A percentile compares a stretch with the other conserved stretches of the same genome.
Evolutionary conservation across 2,329 filamentous ascomycete species (phyloP).

Genomic region (Teratosphaeria gauchensis): DNA sequence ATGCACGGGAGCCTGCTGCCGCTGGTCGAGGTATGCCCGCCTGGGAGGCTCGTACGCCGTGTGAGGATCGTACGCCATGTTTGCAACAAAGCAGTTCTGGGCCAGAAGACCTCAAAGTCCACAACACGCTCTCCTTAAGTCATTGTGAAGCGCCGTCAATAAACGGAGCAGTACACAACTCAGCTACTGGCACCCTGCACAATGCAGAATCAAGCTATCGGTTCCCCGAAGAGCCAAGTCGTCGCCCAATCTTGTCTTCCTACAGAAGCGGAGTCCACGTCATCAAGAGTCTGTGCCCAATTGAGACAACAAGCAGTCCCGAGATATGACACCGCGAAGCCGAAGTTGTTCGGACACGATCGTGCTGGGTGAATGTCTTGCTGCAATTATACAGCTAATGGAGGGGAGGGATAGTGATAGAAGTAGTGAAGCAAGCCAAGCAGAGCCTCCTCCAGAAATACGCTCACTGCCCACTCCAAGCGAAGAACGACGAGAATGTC

Average conservation of each 20-base stretch:
- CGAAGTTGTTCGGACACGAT: background rate
- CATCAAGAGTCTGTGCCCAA: background rate
- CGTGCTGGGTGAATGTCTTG: background rate
- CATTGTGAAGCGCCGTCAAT: background rate
- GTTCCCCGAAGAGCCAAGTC: background rate
- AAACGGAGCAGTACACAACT: background rate
- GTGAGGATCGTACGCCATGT: conserved; percentile 14
- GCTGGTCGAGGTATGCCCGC: conserved; percentile 10
- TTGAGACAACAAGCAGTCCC: background rate
- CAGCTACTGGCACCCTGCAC: background rate
- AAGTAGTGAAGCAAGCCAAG: background rate
- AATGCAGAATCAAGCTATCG: background rate
- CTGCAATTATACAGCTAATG: background rate
- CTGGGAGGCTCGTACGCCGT: conserved; percentile 10
- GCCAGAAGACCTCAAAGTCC: background rate
- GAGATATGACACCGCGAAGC: background rate
- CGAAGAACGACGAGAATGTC: background rate
- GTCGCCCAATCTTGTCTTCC: background rate
- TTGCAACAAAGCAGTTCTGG: background rate
- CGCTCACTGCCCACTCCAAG: background rate
- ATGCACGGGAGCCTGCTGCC: conserved; percentile 4
- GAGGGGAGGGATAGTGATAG: background rate
- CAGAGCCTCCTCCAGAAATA: background rate
- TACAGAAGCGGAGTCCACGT: background rate
- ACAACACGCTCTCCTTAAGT: background rate